Base-by-base conservation (phyloP, 805 yeast genomes). In the Yarrowia porcina region DNA sequence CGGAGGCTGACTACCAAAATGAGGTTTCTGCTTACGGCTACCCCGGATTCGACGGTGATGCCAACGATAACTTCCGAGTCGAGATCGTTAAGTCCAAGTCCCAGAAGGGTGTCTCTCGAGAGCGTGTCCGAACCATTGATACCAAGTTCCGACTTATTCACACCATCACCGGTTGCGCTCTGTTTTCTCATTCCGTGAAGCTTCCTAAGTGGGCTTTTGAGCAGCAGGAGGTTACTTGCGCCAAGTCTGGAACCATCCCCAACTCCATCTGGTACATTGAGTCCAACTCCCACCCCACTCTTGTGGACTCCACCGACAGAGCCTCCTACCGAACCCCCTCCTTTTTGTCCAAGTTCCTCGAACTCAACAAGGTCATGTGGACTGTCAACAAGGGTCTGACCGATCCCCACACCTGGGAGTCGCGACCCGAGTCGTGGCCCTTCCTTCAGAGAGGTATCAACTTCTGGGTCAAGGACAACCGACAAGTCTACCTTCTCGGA, bases 191-290 rank as follows among this genome's bases (percentile, higher is more conserved):
- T 71, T 82, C 81, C 47, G 80, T 80, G 20, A 82, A 79, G 70
- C 77, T 94, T 41, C 97, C 97, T n/a, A 80, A 79, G 8, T 89
- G 96, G 96, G 97, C 89, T 1, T 82, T 81, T 68, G 80, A 80
- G 64, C 97, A 91, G 72, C 89, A 88, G 74, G 99, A 94, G 77
- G 96, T 93, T 11, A 76, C 90, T 41, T 94, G 99, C 73, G 81
- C 90, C 61, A 86, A 85, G 59, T 83, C 83, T 27, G 94, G 97
- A 13, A 82, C 83, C 17, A 72, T 79, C 62, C 82, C 83, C 27
- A 84, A 87, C 71, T 81, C 96, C 0, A 73, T 86, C 52, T 89
- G 91, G 85, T 81, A 76, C 67, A 75, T 88, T 64, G 94, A 88
- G 67, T 73, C 73, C 63, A 83, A 84, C 67, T 70, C 73, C 13